Base-by-base conservation (phyloP, 768 basidiomycete species). In the Hericium coralloides region DNA sequence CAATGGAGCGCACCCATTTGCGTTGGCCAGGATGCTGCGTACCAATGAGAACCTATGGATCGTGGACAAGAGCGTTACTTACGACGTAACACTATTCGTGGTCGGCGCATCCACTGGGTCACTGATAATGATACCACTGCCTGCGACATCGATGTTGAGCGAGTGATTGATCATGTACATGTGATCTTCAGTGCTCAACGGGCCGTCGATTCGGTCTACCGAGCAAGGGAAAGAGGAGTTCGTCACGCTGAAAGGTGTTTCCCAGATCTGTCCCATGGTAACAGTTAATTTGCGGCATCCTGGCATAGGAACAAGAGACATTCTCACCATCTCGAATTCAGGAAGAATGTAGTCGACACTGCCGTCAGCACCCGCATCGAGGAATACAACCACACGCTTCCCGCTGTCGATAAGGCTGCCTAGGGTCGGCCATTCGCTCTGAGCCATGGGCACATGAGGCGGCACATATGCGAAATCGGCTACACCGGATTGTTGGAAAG, bases 101-200 rank as follows among this genome's bases (percentile, higher is more conserved):
- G 60, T 68, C 0, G 58, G 37, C 4, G 70, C 68, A 31, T 64
- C 62, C 15, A 25, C n/a, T 4, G 63, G 66, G 56, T 71, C 68
- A 54, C 60, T 61, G 49, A 71, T 59, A 49, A 68, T 58, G 59
- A 71, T 60, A 45, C 65, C 64, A 20, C 52, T 55, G 63, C 49
- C 61, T 52, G 68, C 53, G 18, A 70, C 15, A 38, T 82, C 70
- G 52, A 64, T 71, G 70, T 83, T 78, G 6, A 83, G 68, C 12
- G 75, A 78, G 59, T 84, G 82, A 64, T 83, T 84, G 66, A 83
- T 79, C 68, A 82, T 68, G 63, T 81, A 79, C 64, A 77, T 77
- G 62, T 84, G 81, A 55, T 81, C 80, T 25, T 66, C 66, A 1
- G 72, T 73, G 5, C 74, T 61, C 20, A 82, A 71, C 7, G 80